Base-by-base conservation (phyloP, 495 filamentous ascomycete species). In the Astrocystis sublimbata region DNA sequence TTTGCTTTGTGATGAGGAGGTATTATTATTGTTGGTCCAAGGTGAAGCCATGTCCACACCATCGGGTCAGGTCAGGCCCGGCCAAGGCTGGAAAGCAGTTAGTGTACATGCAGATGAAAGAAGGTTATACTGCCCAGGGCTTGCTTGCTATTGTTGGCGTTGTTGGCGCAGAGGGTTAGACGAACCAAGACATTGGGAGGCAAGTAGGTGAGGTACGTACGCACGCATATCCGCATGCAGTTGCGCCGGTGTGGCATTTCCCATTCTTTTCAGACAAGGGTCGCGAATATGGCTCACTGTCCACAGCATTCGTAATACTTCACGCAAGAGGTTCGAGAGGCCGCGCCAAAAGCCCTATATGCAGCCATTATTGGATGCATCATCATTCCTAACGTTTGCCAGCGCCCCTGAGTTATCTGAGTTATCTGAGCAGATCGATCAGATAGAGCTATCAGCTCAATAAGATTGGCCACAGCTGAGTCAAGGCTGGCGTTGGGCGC, bases 41-140 rank as follows among this genome's bases (percentile, higher is more conserved):
- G 40, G 33, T 2, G 52, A 41, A 45, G 30, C 24, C 13, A 9
- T 50, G 40, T 60, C 57, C 45, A 43, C 23, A 51, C n/a, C 36
- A 60, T 35, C 24, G 58, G 58, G 58, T 53, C 58, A 36, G 12
- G 13, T 46, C n/a, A 28, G 52, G n/a, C n/a, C n/a, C n/a, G n/a
- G 58, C 47, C 45, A 23, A 36, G 21, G n/a, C 24, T 30, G n/a
- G 10, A n/a, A 31, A 36, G 33, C 21, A 58, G 24, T 33, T 12
- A n/a, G n/a, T n/a, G n/a, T n/a, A 23, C 42, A 45, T n/a, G 45
- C 45, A 41, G 30, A 6, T 41, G 58, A 23, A 52, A 38, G 33
- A 52, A 36, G 17, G 52, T 41, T 17, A 30, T 17, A 28, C 3
- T 30, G n/a, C 49, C n/a, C 28, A 33, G 47, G 47, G 47, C 19